Percentiles rank a stretch among this genome's conserved stretches.
Conservation (phyloP, 2,329 filamentous ascomycete genomes). For the Penicillium sp. region DNA sequence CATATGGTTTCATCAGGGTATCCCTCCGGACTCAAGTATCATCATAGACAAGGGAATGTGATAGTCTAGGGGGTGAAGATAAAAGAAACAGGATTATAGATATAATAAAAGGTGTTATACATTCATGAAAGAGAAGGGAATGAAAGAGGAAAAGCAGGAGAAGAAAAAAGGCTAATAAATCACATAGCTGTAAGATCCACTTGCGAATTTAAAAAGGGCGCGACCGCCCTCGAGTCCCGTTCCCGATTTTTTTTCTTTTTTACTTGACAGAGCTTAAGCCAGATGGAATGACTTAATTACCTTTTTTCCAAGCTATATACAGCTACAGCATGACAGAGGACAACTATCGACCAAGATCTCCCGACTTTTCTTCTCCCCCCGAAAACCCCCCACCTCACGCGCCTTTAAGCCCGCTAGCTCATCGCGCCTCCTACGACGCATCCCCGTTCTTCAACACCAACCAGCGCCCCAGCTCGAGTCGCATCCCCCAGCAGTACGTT, state of each 20-base stretch:
- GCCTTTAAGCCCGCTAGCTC: slow-evolving; percentile 35
- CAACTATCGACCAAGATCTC: slow-evolving; percentile 50
- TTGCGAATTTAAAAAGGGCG: slow-evolving; percentile 39
- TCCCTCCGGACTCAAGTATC: slow-evolving; percentile 32
- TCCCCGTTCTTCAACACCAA: slow-evolving; percentile 47
- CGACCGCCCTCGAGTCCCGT: slow-evolving; percentile 18
- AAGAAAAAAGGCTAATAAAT: slow-evolving; percentile 8
- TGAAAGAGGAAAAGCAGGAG: background rate
- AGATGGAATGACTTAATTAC: slow-evolving; percentile 4
- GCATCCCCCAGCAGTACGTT: slow-evolving; percentile 38
- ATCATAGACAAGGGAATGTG: slow-evolving; percentile 17
- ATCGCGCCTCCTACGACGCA: slow-evolving; percentile 48
- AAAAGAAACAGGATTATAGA: background rate
- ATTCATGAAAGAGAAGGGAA: background rate
- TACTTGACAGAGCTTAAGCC: slow-evolving; percentile 19
- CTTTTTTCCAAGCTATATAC: background rate
- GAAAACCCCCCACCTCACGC: slow-evolving; percentile 30
- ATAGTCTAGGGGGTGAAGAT: too few species aligned
- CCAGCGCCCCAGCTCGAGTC: slow-evolving; percentile 29
- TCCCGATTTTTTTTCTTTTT: slow-evolving; percentile 4
- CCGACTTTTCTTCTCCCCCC: slow-evolving; percentile 51
- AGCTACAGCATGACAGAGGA: slow-evolving; percentile 45
- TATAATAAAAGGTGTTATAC: background rate
- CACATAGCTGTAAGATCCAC: slow-evolving; percentile 5
- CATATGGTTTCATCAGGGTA: slow-evolving; percentile 31